Conservation (phyloP, 768 basidiomycete genomes). For the Crepidotus variabilis region DNA sequence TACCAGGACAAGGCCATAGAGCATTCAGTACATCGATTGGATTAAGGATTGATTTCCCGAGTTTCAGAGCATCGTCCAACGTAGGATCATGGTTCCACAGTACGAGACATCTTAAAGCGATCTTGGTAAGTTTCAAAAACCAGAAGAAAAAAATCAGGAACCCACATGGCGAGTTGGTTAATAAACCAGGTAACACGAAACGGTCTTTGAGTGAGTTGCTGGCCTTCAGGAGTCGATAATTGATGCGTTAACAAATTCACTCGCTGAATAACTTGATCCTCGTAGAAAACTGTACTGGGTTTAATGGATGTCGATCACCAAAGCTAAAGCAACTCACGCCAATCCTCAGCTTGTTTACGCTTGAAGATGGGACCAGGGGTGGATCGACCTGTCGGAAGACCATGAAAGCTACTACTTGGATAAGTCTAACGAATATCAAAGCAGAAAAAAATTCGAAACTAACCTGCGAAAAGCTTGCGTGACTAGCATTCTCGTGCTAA, state of each 20-base stretch:
- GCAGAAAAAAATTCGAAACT: conserved; percentile 20
- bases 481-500: conserved; percentile 63
- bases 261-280: conserved; percentile 60
- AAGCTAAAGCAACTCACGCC: conserved; percentile 37
- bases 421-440: background rate
- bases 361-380: conserved; percentile 53
- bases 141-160: background rate
- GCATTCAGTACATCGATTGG: conserved; percentile 65
- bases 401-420: conserved; percentile 36
- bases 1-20: conserved; percentile 61
- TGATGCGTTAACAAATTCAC: conserved; percentile 52
- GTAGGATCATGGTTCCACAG: conserved; percentile 63
- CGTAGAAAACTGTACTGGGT: conserved; percentile 53
- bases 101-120: conserved; percentile 47
- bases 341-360: conserved; percentile 70
- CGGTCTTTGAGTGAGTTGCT: conserved; percentile 62
- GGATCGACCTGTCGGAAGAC: conserved; percentile 37
- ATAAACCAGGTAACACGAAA: conserved; percentile 72
- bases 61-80: conserved; percentile 54
- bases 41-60: conserved; percentile 61
- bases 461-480: conserved; percentile 64
- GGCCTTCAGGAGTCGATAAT: conserved; percentile 44
- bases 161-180: conserved; percentile 62
- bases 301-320: background rate
- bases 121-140: background rate